phyloP scores from a whole-genome alignment of 78 protist genomes.

The Tieghemostelium lacteum region DNA sequence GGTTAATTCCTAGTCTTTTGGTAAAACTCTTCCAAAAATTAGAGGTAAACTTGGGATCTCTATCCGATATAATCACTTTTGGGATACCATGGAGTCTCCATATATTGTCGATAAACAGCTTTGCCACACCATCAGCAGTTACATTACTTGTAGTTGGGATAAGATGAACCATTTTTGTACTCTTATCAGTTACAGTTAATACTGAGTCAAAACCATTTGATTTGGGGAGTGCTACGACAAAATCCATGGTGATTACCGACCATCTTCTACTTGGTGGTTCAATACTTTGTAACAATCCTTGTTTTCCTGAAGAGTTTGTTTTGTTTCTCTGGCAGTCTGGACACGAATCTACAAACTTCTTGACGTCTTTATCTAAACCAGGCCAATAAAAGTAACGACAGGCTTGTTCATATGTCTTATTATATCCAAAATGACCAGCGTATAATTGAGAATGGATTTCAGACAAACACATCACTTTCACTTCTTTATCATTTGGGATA shows the following conservation, averaged over 20 bases:
- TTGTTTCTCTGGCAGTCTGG: background rate
- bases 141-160: background rate
- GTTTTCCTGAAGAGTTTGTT: background rate
- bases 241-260: conserved; percentile 14
- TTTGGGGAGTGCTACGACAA: conserved; percentile 12
- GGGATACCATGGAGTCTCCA: conserved; percentile 1
- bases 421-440: background rate
- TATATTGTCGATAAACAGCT: background rate
- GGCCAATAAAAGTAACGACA: background rate
- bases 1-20: background rate
- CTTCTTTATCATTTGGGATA: background rate
- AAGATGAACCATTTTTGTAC: background rate
- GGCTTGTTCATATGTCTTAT: background rate
- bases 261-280: background rate
- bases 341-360: background rate
- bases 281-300: background rate
- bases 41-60: conserved; percentile 3
- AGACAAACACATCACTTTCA: background rate
- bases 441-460: background rate
- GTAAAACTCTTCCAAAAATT: background rate
- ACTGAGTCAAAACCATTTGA: conserved; percentile 7
- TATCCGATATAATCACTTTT: background rate
- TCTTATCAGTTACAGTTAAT: conserved; percentile 1
- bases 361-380: background rate
- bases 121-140: conserved; percentile 2